Base-by-base conservation (phyloP, 345 rosid species). In the Aquilaria sinensis region DNA sequence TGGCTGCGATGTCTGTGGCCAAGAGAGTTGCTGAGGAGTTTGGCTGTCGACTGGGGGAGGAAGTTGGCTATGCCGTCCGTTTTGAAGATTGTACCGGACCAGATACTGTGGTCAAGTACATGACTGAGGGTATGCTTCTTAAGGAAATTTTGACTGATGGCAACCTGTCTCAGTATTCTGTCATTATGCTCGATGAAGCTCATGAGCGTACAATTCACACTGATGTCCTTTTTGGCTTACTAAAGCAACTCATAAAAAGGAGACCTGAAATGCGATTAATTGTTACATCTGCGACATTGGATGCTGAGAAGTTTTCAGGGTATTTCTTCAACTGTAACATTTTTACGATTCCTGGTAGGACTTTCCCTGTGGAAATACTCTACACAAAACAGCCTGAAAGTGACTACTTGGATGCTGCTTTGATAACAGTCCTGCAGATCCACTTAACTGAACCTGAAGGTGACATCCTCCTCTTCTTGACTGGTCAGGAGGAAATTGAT, bases 41-140 rank as follows among this genome's bases (percentile, higher is more conserved):
- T 72, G 96, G 89, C 16, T 83, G 88, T 67, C 82, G 79, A 1
- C 73, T 88, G 47, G 87, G 91, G 11, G 85, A 88, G 66, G 96
- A 88, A 61, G 91, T 88, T 53, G 96, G 96, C 4, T 88, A 88
- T 77, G 83, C 87, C 2, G 77, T 88, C 61, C 76, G 91, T 37
- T 85, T 88, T 37, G 84, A 88, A 70, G 87, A 85, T 72, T 85
- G 89, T 63, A 81, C 89, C 12, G 83, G 91, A 64, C 87, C 89
- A 6, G 84, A 81, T 37, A 88, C 91, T 31, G 87, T 88, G 63
- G 81, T 88, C 72, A 88, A 85, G 74, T 88, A 88, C 66, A 81
- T 88, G 88, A 88, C 92, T 31, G 92, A 86, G 69, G 92, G 96
- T 55, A 77, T 88, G 86, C 88, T 86, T 63, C 84, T 89, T 43